Evolutionary conservation across 1,139 yeast genomes (phyloP).

Genomic region (Saccharomyces hybrid): DNA sequence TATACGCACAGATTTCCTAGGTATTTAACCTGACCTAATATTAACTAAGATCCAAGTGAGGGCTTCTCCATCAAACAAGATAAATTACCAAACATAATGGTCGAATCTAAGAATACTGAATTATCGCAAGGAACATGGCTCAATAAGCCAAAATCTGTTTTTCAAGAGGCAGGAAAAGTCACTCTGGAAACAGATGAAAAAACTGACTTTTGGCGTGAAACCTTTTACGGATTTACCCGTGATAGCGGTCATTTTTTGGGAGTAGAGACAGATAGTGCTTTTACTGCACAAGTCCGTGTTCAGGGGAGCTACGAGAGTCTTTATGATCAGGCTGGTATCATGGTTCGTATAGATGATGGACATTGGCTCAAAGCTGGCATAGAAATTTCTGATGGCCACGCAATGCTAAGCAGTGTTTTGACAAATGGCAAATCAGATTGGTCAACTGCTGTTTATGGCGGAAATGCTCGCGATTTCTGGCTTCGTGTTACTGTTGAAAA

Average conservation of each 20-base stretch:
- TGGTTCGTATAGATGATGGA: slow-evolving; percentile 3
- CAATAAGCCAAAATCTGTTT: background rate
- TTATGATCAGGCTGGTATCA: slow-evolving; percentile 7
- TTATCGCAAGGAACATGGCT: background rate
- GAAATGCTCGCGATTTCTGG: slow-evolving; percentile 2
- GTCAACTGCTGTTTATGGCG: slow-evolving; percentile 5
- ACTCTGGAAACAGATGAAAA: slow-evolving; percentile 3
- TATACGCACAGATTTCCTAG: too few relatives aligned
- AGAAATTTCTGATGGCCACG: slow-evolving; percentile 5
- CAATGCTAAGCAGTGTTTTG: slow-evolving; percentile 6
- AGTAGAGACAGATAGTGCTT: slow-evolving; percentile 1
- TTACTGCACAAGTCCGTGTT: slow-evolving; percentile 3
- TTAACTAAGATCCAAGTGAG: too few relatives aligned
- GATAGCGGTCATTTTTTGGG: slow-evolving; percentile 5
- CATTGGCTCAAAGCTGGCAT: slow-evolving; percentile 7
- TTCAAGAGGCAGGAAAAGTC: background rate
- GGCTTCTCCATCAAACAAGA: background rate
- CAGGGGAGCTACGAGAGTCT: slow-evolving; percentile 2
- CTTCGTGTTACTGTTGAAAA: slow-evolving; percentile 4
- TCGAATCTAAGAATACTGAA: background rate
- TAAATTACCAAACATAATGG: background rate
- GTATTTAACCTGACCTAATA: too few relatives aligned
- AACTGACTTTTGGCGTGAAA: slow-evolving; percentile 6
- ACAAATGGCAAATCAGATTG: slow-evolving; percentile 5
- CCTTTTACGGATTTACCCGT: slow-evolving; percentile 5